Evolutionary conservation across 306 rosid species (phyloP).

Genomic region (Malus sylvestris): DNA sequence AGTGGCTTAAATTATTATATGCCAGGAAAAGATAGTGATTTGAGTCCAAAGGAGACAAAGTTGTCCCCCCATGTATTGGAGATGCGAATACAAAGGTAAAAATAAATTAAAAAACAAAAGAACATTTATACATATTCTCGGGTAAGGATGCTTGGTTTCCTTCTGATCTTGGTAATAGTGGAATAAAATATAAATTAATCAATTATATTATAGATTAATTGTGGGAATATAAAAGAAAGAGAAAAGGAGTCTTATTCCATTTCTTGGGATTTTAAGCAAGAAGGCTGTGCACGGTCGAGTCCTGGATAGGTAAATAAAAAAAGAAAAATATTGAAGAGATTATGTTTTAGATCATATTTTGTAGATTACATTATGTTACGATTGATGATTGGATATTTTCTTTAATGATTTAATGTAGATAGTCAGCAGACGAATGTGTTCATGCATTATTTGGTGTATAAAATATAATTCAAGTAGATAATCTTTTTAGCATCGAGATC

Average conservation of each 20-base stretch:
- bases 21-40: slow-evolving; percentile 22
- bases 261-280: slow-evolving; percentile 31
- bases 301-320: not conserved
- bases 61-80: slow-evolving; percentile 74
- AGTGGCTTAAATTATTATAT: not conserved
- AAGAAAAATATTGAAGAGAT: too few relatives aligned
- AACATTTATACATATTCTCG: slow-evolving; percentile 19
- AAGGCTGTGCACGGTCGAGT: not conserved
- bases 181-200: not conserved
- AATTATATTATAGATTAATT: not conserved
- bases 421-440: too few relatives aligned
- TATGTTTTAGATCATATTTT: too few relatives aligned
- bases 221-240: slow-evolving; percentile 21
- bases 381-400: too few relatives aligned
- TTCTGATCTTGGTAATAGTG: slow-evolving; percentile 38
- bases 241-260: not conserved
- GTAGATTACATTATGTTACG: too few relatives aligned
- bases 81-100: slow-evolving; percentile 44
- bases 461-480: too few relatives aligned
- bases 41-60: slow-evolving; percentile 64
- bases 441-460: too few relatives aligned
- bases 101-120: not conserved
- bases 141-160: slow-evolving; percentile 54
- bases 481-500: too few relatives aligned
- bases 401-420: too few relatives aligned